Evolutionary conservation across 2,329 filamentous ascomycete species (phyloP).

Genomic region (Penicillium sp.): DNA sequence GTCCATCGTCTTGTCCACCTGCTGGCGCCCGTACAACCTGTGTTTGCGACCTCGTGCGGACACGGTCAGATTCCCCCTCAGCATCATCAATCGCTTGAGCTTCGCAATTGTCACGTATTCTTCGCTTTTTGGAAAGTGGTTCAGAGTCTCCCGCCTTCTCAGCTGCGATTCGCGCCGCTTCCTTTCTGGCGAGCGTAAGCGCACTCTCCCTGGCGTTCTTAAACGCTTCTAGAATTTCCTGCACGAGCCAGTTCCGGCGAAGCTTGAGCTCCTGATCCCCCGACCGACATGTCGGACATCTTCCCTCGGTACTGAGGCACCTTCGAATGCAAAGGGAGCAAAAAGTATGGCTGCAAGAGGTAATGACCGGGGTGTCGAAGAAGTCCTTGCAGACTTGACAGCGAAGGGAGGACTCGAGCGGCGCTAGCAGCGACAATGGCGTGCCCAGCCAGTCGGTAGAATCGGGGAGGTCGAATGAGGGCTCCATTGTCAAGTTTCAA

Average conservation of each 20-base stretch:
- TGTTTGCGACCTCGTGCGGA: slow-evolving; percentile 32
- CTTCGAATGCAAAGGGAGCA: slow-evolving; percentile 93
- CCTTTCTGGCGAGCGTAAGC: slow-evolving; percentile 56
- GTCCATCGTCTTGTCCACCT: slow-evolving; percentile 4
- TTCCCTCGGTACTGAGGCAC: slow-evolving; percentile 73
- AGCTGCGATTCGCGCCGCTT: slow-evolving; percentile 50
- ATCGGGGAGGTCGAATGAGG: slow-evolving; percentile 36
- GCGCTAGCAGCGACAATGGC: slow-evolving; percentile 39
- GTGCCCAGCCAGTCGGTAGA: slow-evolving; percentile 46
- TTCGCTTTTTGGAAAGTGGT: slow-evolving; percentile 32
- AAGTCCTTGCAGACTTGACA: slow-evolving; percentile 99
- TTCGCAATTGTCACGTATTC: slow-evolving; percentile 25
- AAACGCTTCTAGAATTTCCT: slow-evolving; percentile 80
- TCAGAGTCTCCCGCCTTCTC: slow-evolving; percentile 33
- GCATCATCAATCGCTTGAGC: slow-evolving; percentile 36
- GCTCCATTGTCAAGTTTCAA: slow-evolving; percentile 25
- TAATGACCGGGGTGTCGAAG: slow-evolving; percentile 89
- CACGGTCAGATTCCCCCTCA: slow-evolving; percentile 22
- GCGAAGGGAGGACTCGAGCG: slow-evolving; percentile 74
- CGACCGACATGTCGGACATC: slow-evolving; percentile 77
- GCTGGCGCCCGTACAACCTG: slow-evolving; percentile 12
- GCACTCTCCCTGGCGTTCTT: slow-evolving; percentile 56
- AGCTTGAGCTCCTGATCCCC: slow-evolving; percentile 78
- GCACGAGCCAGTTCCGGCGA: slow-evolving; percentile 74
- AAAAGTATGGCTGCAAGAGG: slow-evolving; percentile 90